Conservation (phyloP, 192 early-diverging fungal species). For the Endogone sp. region DNA sequence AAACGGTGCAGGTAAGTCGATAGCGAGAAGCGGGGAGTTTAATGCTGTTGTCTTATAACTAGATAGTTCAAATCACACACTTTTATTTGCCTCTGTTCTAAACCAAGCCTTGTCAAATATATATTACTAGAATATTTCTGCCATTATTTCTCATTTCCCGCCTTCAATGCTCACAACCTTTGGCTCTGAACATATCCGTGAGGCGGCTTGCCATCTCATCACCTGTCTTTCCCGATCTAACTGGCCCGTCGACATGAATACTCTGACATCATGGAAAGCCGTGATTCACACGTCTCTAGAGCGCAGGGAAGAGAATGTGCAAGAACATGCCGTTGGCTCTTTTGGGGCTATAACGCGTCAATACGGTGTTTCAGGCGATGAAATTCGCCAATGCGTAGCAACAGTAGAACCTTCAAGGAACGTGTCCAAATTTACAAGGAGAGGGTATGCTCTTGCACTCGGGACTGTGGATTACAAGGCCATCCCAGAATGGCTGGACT, state of each 20-base stretch:
- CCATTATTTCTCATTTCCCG: slow-evolving; percentile 33
- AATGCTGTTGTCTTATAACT: no score
- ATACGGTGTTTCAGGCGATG: slow-evolving; percentile 34
- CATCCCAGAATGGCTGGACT: not conserved
- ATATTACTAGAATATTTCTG: slow-evolving; percentile 25
- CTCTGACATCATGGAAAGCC: slow-evolving; percentile 42
- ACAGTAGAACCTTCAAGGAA: slow-evolving; percentile 29
- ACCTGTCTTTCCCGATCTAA: slow-evolving; percentile 38
- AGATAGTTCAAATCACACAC: not conserved
- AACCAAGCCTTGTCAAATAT: no score
- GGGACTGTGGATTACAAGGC: slow-evolving; percentile 47
- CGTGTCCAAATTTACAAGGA: slow-evolving; percentile 27
- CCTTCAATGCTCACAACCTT: slow-evolving; percentile 46
- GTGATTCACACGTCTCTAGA: slow-evolving; percentile 51
- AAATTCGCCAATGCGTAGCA: slow-evolving; percentile 32
- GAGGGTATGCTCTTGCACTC: slow-evolving; percentile 64
- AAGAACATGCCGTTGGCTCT: slow-evolving; percentile 43
- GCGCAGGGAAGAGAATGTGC: slow-evolving; percentile 63
- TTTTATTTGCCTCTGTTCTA: not conserved
- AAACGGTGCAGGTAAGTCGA: slow-evolving; percentile 15
- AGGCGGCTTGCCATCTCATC: slow-evolving; percentile 48
- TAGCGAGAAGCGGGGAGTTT: no score
- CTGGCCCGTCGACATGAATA: slow-evolving; percentile 26
- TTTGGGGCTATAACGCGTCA: slow-evolving; percentile 36
- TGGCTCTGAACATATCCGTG: slow-evolving; percentile 53